Evolutionary conservation across 148 eudicot genomes (phyloP).

Genomic region (Vaccinium myrtillus): DNA sequence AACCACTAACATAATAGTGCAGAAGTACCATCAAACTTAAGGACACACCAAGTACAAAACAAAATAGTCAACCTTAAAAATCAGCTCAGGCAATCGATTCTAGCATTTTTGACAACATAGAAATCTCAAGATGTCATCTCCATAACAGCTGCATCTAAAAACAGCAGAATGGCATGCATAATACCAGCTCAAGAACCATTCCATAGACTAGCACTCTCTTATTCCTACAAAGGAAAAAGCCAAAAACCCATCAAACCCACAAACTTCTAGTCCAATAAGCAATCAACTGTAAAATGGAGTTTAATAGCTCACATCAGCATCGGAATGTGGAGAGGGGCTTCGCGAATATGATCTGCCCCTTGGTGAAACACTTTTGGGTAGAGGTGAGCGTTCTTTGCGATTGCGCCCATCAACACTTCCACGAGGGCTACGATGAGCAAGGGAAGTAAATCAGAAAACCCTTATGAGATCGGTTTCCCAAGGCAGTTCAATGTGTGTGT

Average conservation of each 20-base stretch:
- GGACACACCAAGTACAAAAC: constrained; percentile 16
- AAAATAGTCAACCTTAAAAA: constrained; percentile 26
- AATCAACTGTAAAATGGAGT: neutral
- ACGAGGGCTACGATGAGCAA: constrained; percentile 55
- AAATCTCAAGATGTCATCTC: constrained; percentile 12
- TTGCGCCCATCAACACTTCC: constrained; percentile 53
- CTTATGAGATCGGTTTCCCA: neutral
- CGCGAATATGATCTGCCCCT: constrained; percentile 57
- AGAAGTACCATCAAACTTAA: constrained; percentile 10
- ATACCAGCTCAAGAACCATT: constrained; percentile 14
- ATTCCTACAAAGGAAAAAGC: constrained; percentile 40
- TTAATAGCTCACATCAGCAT: constrained; percentile 65
- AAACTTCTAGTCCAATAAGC: neutral
- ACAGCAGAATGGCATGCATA: neutral
- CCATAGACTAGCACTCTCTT: neutral
- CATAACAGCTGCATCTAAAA: constrained; percentile 16
- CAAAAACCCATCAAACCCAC: neutral
- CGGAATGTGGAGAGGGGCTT: constrained; percentile 80
- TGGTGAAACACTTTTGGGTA: constrained; percentile 57
- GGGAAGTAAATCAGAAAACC: constrained; percentile 51
- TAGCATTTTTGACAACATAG: constrained; percentile 17
- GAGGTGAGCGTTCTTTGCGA: constrained; percentile 50
- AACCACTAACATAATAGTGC: constrained; percentile 15
- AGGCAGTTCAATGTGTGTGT: neutral
- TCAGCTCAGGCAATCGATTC: constrained; percentile 4